phyloP scores from a whole-genome alignment of 31 red algal species.

The Bonnemaisonia californica region DNA sequence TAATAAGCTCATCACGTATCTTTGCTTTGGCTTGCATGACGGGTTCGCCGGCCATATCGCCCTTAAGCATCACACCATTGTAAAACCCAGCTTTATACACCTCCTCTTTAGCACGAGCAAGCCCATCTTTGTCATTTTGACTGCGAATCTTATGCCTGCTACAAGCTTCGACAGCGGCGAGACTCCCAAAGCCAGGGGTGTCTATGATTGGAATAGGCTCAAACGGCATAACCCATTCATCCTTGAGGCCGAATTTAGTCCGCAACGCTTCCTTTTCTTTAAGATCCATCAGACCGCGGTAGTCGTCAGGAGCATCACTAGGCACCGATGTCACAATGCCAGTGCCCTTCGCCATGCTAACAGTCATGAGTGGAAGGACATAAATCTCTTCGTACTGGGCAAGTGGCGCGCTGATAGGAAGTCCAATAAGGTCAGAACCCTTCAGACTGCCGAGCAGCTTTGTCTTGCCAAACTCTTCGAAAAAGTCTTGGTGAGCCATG shows the following conservation, averaged over 20 bases:
- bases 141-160: constrained; percentile 77
- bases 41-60: constrained; percentile 69
- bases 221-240: constrained; percentile 96
- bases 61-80: constrained; percentile 79
- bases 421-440: constrained; percentile 85
- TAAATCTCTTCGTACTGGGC: constrained; percentile 74
- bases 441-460: constrained; percentile 47
- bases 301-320: constrained; percentile 97
- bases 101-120: constrained; percentile 92
- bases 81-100: constrained; percentile 98
- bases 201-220: constrained; percentile 92
- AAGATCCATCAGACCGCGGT: constrained; percentile 93
- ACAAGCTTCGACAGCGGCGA: constrained; percentile 90
- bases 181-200: constrained; percentile 83
- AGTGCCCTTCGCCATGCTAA: constrained; percentile 93
- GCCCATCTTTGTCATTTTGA: constrained; percentile 91
- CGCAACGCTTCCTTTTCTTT: constrained; percentile 91
- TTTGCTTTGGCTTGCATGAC: constrained; percentile 86
- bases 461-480: constrained; percentile 68
- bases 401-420: constrained; percentile 79
- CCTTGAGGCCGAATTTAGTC: constrained; percentile 81
- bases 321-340: constrained; percentile 98
- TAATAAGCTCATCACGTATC: constrained; percentile 81
- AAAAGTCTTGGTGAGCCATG: constrained; percentile 90
- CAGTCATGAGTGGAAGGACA: constrained; percentile 89